Evolutionary conservation across 1,139 yeast genomes (phyloP).

Genomic region (Hansenula anomala): DNA sequence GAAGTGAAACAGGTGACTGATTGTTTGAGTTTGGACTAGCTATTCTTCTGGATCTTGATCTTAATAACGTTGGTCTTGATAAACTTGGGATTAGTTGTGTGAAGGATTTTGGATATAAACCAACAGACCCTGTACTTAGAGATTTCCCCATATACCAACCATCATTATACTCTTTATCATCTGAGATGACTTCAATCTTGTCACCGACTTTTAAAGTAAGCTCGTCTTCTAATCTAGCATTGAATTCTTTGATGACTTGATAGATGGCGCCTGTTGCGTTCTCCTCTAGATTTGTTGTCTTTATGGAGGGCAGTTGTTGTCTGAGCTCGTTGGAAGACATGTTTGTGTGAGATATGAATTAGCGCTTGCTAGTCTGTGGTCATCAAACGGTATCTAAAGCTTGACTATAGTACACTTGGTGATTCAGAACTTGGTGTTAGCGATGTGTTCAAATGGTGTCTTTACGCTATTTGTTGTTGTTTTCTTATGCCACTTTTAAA

Average conservation of each 20-base stretch:
- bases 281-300: slow-evolving; percentile 13
- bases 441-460: too few relatives aligned
- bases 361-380: too few relatives aligned
- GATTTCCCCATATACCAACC: slow-evolving; percentile 98
- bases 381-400: neutral
- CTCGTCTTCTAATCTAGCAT: slow-evolving; percentile 87
- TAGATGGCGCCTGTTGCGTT: slow-evolving; percentile 26
- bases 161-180: slow-evolving; percentile 89
- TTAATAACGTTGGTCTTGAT: slow-evolving; percentile 33
- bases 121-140: slow-evolving; percentile 63
- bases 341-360: too few relatives aligned
- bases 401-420: neutral
- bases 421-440: too few relatives aligned
- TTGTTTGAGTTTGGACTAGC: slow-evolving; percentile 19
- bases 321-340: slow-evolving; percentile 1
- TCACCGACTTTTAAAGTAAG: slow-evolving; percentile 78
- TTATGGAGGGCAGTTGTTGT: slow-evolving; percentile 12
- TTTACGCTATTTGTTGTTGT: neutral
- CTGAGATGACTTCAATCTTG: slow-evolving; percentile 81
- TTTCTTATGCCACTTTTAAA: neutral
- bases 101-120: slow-evolving; percentile 86
- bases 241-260: slow-evolving; percentile 77
- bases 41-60: slow-evolving; percentile 57
- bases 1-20: slow-evolving; percentile 13
- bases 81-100: slow-evolving; percentile 43